Base-by-base conservation (phyloP, 2,329 filamentous ascomycete genomes). In the Diplodia corticola region DNA sequence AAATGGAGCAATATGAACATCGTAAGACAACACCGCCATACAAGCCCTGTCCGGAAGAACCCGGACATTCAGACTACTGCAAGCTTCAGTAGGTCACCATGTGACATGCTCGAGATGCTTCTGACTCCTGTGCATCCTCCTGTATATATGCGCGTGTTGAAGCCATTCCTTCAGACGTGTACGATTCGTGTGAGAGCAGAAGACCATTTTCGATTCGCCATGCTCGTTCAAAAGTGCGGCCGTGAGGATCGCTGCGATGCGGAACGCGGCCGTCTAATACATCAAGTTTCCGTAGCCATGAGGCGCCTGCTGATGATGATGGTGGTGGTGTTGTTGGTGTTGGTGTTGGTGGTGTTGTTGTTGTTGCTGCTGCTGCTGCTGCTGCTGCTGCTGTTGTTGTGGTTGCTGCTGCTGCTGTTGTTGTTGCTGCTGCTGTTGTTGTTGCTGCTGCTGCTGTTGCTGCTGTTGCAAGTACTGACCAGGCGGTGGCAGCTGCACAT, bases 381-480 rank as follows among this genome's bases (percentile, higher is more conserved):
- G 44, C n/a, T 46, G 46, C 48, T 50, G 48, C 10, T 24, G 48
- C 17, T 53, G 61, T 6, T 55, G 50, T 7, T 46, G 63, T 13
- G 57, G 63, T n/a, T 57, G 63, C 51, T n/a, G n/a, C n/a, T n/a
- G n/a, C n/a, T n/a, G 55, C 4, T 55, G 54, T n/a, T 57, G 51
- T 5, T 54, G 50, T 22, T 63, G 60, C 22, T 50, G 61, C 4
- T 63, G 60, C 6, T 50, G 46, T 10, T 63, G 46, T 9, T 50
- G 59, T 30, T 48, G 44, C n/a, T 46, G 46, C 48, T 50, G 48
- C 10, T 24, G 48, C 17, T 53, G 61, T 6, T 55, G 50, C 15
- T 46, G 63, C 20, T 65, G 63, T n/a, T 57, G 63, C 51, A 59
- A 40, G 26, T 50, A 63, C 60, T 53, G 60, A 9, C 49, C 46